Evolutionary conservation across 805 yeast species (phyloP).

Genomic region (Jamesozyma gamospora): DNA sequence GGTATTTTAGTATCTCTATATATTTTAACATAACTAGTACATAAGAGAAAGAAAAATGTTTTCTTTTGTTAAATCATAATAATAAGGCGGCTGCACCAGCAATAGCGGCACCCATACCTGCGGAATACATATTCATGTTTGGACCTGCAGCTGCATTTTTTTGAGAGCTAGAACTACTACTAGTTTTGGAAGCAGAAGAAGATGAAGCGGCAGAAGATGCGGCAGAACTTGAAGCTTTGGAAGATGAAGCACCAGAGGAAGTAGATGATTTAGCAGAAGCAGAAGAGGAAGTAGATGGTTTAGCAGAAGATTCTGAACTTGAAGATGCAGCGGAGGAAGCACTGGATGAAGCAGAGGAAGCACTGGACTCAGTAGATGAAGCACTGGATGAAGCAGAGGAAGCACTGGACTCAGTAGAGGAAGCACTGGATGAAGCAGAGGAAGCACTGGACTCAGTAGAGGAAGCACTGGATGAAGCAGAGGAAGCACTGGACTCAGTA

Average conservation of each 20-base stretch:
- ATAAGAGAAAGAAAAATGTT: neutral
- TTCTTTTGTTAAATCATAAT: slow-evolving; percentile 6
- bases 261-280: slow-evolving; percentile 1
- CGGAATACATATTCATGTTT: slow-evolving; percentile 1
- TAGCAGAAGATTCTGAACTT: neutral
- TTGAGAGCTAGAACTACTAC: neutral
- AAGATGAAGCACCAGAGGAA: neutral
- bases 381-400: slow-evolving; percentile 1
- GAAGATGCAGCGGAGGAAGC: neutral
- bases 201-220: slow-evolving; percentile 1
- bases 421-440: slow-evolving; percentile 1
- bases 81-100: slow-evolving; percentile 16
- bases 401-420: slow-evolving; percentile 2
- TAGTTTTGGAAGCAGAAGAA: neutral
- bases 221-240: slow-evolving; percentile 1
- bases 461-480: slow-evolving; percentile 1
- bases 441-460: neutral
- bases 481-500: slow-evolving; percentile 1
- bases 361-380: slow-evolving; percentile 3
- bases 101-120: slow-evolving; percentile 14
- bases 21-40: too few species aligned
- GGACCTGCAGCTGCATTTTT: slow-evolving; percentile 7
- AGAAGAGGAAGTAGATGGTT: slow-evolving; percentile 1
- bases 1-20: too few species aligned
- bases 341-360: slow-evolving; percentile 1